phyloP scores from a whole-genome alignment of 768 basidiomycete genomes.

The Galerina sulciceps region DNA sequence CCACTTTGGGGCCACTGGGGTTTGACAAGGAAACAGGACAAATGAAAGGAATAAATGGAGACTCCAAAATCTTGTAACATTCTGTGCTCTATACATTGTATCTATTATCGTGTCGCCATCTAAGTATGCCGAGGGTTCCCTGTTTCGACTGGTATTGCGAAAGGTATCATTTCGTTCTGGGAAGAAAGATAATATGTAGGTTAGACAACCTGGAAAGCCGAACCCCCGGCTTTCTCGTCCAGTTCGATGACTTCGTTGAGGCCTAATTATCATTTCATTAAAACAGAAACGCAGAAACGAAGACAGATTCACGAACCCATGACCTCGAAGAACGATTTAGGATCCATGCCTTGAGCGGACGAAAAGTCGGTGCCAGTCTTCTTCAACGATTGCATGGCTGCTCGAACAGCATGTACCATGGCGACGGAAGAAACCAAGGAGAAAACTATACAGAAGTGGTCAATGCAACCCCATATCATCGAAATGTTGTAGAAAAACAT shows the following conservation, averaged over 20 bases:
- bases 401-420: conserved; percentile 74
- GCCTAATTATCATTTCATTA: conserved; percentile 33
- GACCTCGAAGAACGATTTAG: conserved; percentile 76
- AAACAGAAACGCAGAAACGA: not conserved
- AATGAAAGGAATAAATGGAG: not conserved
- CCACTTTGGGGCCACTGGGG: conserved; percentile 41
- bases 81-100: not conserved
- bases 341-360: conserved; percentile 71
- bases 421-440: conserved; percentile 80
- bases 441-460: conserved; percentile 52
- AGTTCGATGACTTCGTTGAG: conserved; percentile 56
- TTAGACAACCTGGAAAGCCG: conserved; percentile 56
- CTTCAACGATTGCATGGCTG: conserved; percentile 77
- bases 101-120: not conserved
- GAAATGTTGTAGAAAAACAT: conserved; percentile 24
- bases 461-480: not conserved
- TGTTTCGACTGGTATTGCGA: not conserved
- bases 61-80: not conserved
- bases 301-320: conserved; percentile 55
- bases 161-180: no score
- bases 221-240: conserved; percentile 62
- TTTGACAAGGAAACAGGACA: conserved; percentile 26
- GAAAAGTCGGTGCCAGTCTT: conserved; percentile 79
- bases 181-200: not conserved
- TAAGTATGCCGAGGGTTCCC: not conserved